A percentile compares a stretch with the other conserved stretches of the same genome.
phyloP scores from a whole-genome alignment of 345 rosid genomes.

The Euphorbia lathyris region DNA sequence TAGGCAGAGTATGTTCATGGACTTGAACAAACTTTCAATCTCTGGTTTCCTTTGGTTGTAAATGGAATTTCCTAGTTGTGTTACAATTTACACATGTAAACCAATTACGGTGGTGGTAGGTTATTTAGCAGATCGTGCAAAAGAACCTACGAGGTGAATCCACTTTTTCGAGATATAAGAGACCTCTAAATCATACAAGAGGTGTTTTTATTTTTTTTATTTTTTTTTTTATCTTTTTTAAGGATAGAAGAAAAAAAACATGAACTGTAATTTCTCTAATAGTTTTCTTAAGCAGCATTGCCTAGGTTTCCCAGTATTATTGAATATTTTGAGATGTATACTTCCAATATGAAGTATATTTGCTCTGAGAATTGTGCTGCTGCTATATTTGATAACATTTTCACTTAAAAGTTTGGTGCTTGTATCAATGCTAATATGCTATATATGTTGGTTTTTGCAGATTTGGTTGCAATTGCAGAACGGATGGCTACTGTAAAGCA shows the following conservation, averaged over 20 bases:
- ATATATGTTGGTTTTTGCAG: conserved; percentile 36
- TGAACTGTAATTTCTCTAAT: neutral
- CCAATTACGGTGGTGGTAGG: neutral
- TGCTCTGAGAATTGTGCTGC: neutral
- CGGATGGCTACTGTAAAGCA: conserved; percentile 94
- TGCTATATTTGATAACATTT: neutral
- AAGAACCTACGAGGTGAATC: neutral
- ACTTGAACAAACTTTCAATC: neutral
- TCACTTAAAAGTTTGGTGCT: neutral
- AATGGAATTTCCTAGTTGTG: neutral
- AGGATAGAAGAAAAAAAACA: neutral
- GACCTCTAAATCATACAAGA: neutral
- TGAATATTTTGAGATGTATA: neutral
- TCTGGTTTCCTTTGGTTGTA: neutral
- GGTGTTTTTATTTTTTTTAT: neutral
- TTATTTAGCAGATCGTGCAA: neutral
- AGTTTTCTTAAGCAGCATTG: neutral
- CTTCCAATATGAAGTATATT: neutral
- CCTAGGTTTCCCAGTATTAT: neutral
- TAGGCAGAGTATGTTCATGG: neutral
- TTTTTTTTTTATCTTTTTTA: no score
- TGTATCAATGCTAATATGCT: neutral
- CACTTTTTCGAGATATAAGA: neutral
- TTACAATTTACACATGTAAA: neutral
- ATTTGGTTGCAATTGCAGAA: conserved; percentile 86